Evolutionary conservation across 2,329 filamentous ascomycete genomes (phyloP).

Genomic region (Cephalotrichum gorgonifer): DNA sequence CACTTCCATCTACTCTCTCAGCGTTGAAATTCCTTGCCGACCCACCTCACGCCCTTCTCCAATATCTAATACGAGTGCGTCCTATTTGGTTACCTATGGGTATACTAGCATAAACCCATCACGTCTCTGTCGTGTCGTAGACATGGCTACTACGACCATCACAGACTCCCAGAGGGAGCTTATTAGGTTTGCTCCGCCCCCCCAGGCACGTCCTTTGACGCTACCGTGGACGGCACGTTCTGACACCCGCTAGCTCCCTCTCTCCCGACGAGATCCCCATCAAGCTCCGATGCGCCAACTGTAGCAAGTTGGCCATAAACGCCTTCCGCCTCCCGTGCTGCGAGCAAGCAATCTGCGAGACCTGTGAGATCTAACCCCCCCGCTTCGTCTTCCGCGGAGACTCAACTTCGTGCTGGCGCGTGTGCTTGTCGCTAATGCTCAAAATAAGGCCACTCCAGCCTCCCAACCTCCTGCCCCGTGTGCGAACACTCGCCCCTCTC

Average conservation of each 20-base stretch:
- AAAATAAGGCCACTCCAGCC: constrained; percentile 58
- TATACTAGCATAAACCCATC: neutral
- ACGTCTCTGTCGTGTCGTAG: constrained; percentile 2
- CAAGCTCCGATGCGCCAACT: constrained; percentile 89
- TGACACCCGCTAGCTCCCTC: constrained; percentile 48
- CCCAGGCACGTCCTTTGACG: neutral
- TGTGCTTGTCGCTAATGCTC: neutral
- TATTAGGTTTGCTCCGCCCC: constrained; percentile 34
- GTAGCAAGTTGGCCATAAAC: constrained; percentile 82
- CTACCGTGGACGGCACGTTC: constrained; percentile 6
- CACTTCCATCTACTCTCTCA: neutral
- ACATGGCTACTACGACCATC: constrained; percentile 17
- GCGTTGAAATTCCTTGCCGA: neutral
- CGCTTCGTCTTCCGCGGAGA: neutral
- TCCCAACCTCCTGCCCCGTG: constrained; percentile 75
- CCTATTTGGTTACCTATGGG: neutral
- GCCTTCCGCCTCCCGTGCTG: constrained; percentile 89
- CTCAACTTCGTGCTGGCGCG: neutral
- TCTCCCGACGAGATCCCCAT: constrained; percentile 82
- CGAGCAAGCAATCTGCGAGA: constrained; percentile 87
- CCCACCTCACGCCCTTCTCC: too few relatives aligned
- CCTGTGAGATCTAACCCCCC: constrained; percentile 49
- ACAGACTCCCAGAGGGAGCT: constrained; percentile 46
- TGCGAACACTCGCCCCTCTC: constrained; percentile 89
- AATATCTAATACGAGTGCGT: too few relatives aligned